Conservation (phyloP, 1,284 basidiomycete genomes). For the Ustilago trichophora region DNA sequence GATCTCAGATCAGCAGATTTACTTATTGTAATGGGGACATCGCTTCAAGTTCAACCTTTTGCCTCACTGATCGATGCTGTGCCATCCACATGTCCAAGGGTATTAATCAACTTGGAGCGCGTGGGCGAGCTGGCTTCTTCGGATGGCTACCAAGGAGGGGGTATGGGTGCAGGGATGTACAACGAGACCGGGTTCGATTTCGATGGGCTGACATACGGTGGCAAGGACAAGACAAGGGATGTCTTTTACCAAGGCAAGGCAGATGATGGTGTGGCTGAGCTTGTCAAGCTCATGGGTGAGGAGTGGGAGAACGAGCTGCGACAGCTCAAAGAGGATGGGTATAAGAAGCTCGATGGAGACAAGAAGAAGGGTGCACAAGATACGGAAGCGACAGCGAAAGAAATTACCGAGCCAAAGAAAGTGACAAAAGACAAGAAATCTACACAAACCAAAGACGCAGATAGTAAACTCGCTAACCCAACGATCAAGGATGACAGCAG, state of each 20-base stretch:
- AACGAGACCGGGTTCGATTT: constrained; percentile 63
- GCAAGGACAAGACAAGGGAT: constrained; percentile 44
- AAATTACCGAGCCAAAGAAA: neutral
- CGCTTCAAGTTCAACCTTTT: constrained; percentile 75
- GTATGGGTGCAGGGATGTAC: constrained; percentile 36
- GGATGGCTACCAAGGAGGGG: constrained; percentile 67
- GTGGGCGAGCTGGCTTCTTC: constrained; percentile 69
- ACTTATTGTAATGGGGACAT: constrained; percentile 91
- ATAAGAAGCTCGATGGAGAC: constrained; percentile 9
- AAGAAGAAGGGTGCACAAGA: neutral
- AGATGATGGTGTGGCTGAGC: constrained; percentile 48
- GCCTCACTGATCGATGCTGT: constrained; percentile 70
- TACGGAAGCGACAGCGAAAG: neutral
- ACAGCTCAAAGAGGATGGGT: constrained; percentile 16
- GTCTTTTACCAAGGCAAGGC: constrained; percentile 58
- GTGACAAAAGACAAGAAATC: neutral
- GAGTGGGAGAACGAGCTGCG: constrained; percentile 50
- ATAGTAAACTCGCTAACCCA: constrained; percentile 6
- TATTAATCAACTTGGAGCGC: constrained; percentile 71
- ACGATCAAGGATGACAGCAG: constrained; percentile 19
- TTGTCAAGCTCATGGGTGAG: constrained; percentile 46
- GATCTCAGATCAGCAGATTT: constrained; percentile 76
- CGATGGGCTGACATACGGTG: constrained; percentile 46
- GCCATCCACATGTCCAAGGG: constrained; percentile 66
- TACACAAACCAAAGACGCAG: neutral